Evolutionary conservation across 352 stramenopile species (phyloP).

Genomic region (Phytopythium sindhum): DNA sequence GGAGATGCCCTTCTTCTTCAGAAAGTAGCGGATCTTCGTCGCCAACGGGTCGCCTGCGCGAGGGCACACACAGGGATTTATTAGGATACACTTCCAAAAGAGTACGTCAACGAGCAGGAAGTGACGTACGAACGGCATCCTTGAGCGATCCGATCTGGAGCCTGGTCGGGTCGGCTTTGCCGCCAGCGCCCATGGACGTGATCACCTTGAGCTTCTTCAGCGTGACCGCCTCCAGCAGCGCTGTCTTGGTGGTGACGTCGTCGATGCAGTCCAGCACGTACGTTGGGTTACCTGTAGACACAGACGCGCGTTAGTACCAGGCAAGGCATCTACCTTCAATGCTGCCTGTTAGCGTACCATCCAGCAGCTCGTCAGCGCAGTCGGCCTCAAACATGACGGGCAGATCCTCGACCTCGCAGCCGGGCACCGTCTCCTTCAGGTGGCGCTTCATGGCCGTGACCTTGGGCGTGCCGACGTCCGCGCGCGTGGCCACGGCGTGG

Average conservation of each 20-base stretch:
- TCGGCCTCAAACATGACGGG: constrained; percentile 89
- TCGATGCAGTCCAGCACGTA: constrained; percentile 99
- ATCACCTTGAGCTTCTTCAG: constrained; percentile 77
- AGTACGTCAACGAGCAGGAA: not conserved
- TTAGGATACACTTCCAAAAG: not conserved
- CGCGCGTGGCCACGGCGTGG: constrained; percentile 95
- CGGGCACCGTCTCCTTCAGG: constrained; percentile 62
- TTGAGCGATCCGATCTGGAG: constrained; percentile 96
- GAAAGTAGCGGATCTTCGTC: constrained; percentile 93
- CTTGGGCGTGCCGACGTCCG: constrained; percentile 96
- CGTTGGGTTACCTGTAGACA: constrained; percentile 62
- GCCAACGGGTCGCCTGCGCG: constrained; percentile 90
- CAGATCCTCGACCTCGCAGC: constrained; percentile 85
- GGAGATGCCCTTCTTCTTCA: constrained; percentile 84
- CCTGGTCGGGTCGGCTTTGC: constrained; percentile 95
- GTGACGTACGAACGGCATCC: constrained; percentile 81
- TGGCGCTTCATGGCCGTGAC: constrained; percentile 83
- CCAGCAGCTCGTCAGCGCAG: constrained; percentile 79
- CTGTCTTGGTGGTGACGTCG: constrained; percentile 97
- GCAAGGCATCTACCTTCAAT: not conserved
- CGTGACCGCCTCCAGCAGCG: constrained; percentile 91
- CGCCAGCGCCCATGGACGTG: constrained; percentile 90
- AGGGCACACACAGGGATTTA: not conserved
- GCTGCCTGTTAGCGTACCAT: constrained; percentile 14
- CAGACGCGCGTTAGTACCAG: not conserved